A percentile compares a stretch with the other conserved stretches of the same genome.
Conservation (phyloP, 1,284 basidiomycete genomes). For the Xerocomus tenax region DNA sequence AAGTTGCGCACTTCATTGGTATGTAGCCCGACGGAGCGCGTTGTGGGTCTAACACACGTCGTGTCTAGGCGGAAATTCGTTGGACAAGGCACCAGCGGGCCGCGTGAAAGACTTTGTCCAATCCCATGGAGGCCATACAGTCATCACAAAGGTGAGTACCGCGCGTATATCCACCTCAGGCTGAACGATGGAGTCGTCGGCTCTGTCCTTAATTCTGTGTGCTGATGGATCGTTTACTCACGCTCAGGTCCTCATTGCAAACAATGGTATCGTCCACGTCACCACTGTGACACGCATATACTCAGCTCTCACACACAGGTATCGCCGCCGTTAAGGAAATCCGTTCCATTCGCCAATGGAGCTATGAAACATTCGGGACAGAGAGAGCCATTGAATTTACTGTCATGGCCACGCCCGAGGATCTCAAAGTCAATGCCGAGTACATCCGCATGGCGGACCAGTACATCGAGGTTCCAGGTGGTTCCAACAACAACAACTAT, state of each 20-base stretch:
- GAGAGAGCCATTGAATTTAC: constrained; percentile 97
- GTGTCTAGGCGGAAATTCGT: constrained; percentile 76
- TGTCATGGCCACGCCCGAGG: constrained; percentile 99
- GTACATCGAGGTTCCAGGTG: constrained; percentile 97
- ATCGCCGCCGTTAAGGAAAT: constrained; percentile 99
- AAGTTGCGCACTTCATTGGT: constrained; percentile 84
- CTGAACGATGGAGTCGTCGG: constrained; percentile 4
- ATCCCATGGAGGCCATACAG: constrained; percentile 88
- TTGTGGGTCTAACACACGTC: constrained; percentile 15
- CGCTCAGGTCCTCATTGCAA: constrained; percentile 84
- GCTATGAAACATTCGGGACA: constrained; percentile 96
- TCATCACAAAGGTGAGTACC: constrained; percentile 85
- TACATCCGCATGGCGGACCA: constrained; percentile 99
- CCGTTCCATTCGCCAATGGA: constrained; percentile 98
- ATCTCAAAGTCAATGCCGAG: constrained; percentile 97
- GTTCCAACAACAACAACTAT: constrained; percentile 99
- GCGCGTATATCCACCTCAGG: constrained; percentile 17
- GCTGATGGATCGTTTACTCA: constrained; percentile 11
- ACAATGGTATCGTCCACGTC: constrained; percentile 61
- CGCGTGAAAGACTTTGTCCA: constrained; percentile 89
- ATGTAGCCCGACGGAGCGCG: constrained; percentile 22
- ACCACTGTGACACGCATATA: constrained; percentile 16
- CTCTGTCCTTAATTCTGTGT: neutral
- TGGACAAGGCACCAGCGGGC: constrained; percentile 75
- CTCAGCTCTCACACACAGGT: constrained; percentile 41